Evolutionary conservation across 1,139 yeast species (phyloP).

Genomic region (Debaryomyces udenii): DNA sequence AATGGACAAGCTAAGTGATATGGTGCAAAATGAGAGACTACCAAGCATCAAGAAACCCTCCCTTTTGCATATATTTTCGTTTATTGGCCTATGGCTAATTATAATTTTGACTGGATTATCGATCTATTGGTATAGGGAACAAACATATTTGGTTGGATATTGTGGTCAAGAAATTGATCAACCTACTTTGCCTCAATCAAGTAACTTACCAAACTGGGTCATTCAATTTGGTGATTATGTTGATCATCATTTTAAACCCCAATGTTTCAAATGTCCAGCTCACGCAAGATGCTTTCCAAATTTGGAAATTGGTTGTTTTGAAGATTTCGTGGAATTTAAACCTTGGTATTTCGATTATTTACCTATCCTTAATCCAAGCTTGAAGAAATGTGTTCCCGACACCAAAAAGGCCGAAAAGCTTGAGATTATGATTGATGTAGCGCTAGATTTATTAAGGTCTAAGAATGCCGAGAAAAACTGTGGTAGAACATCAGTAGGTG

Average conservation of each 20-base stretch:
- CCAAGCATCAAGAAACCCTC: conserved; percentile 9
- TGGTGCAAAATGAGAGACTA: not conserved
- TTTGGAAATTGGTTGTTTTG: conserved; percentile 65
- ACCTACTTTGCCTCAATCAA: conserved; percentile 33
- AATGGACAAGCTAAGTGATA: conserved; percentile 8
- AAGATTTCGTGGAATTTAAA: conserved; percentile 59
- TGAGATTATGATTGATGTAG: conserved; percentile 66
- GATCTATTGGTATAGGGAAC: conserved; percentile 65
- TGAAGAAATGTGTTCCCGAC: conserved; percentile 70
- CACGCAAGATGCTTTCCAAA: conserved; percentile 75
- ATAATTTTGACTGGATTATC: conserved; percentile 32
- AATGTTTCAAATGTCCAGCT: conserved; percentile 76
- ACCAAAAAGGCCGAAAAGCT: conserved; percentile 70
- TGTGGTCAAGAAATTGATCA: conserved; percentile 62
- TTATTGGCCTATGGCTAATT: conserved; percentile 32
- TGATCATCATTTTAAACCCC: conserved; percentile 53
- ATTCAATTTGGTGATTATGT: conserved; percentile 31
- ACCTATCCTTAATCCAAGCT: conserved; percentile 57
- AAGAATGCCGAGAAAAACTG: conserved; percentile 72
- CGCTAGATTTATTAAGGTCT: conserved; percentile 66
- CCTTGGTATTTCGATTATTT: conserved; percentile 58
- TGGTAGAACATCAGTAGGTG: conserved; percentile 48
- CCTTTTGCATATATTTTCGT: conserved; percentile 14
- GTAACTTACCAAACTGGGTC: conserved; percentile 21
- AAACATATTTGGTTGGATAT: conserved; percentile 60